Base-by-base conservation (phyloP, 2,329 filamentous ascomycete genomes). In the Metarhizium humberi region DNA sequence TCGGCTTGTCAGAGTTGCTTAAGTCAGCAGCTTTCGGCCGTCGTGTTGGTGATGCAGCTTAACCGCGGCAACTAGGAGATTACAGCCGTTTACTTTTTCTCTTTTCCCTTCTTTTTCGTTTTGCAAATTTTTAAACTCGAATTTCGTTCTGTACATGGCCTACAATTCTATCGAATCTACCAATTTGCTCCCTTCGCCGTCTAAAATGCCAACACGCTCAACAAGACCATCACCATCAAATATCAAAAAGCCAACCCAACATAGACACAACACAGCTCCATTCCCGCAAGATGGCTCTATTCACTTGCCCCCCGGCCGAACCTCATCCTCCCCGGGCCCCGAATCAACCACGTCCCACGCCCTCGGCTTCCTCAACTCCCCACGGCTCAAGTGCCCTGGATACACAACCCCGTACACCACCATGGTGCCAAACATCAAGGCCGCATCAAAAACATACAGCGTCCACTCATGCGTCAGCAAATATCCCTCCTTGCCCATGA, bases 401-500 rank as follows among this genome's bases (percentile, higher is more conserved):
- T 63, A 63, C 47, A 57, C 55, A 57, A 56, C 55, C 30, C 56
- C 58, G 50, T 61, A 64, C 38, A 63, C 53, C 6, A 50, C 52
- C 58, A 66, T 62, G 40, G 58, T 50, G 38, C 54, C 42, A 16
- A 64, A 54, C 62, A 66, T 66, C 7, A 60, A 57, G 29, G 57
- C 32, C 18, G 62, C 59, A 38, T 78, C 75, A 58, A 78, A 75
- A 2, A 74, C 60, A 58, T 75, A 78, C n/a, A 73, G 51, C 18
- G 68, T 66, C 67, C 68, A 71, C 61, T 78, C 75, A 56, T 73
- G 62, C 4, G 50, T 55, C 36, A 77, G 60, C 3, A 71, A 59
- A 58, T 75, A 76, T 0, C 72, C 74, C 20, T 67, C 60, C 7
- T 67, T 58, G 11, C 74, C 75, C 63, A 71, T 65, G 2, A 65